Conservation (phyloP, 2,329 filamentous ascomycete genomes). For the Trichocomaceae sp. region DNA sequence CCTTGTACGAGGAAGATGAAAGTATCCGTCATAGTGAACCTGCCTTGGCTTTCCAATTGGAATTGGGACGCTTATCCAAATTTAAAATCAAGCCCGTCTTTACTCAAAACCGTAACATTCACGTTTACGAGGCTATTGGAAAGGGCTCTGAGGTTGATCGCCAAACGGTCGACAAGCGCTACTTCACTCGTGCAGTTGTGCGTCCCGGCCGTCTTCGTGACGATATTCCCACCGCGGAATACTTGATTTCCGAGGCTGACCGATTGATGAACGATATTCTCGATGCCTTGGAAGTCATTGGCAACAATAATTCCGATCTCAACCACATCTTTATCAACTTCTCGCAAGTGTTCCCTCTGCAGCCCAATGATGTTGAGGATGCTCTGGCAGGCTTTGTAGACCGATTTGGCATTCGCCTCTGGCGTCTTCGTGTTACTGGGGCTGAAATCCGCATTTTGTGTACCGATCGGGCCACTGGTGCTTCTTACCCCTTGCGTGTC, state of each 20-base stretch:
- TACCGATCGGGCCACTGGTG: constrained; percentile 77
- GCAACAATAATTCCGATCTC: constrained; percentile 97
- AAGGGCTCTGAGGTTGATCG: constrained; percentile 85
- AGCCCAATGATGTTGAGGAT: constrained; percentile 83
- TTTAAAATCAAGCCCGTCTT: constrained; percentile 98
- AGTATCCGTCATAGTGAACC: constrained; percentile 97
- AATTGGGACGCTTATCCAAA: constrained; percentile 86
- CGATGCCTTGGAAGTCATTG: constrained; percentile 95
- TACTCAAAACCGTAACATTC: constrained; percentile 97
- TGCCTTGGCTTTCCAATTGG: constrained; percentile 95
- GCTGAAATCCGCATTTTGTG: constrained; percentile 98
- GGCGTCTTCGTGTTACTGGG: constrained; percentile 92
- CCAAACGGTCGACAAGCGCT: constrained; percentile 64
- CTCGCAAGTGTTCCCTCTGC: constrained; percentile 87
- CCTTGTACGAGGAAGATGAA: constrained; percentile 79
- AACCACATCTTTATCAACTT: constrained; percentile 99
- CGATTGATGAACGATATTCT: constrained; percentile 96
- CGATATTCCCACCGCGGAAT: constrained; percentile 97
- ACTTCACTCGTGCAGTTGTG: constrained; percentile 95
- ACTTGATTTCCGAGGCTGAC: constrained; percentile 94
- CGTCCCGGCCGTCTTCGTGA: constrained; percentile 89
- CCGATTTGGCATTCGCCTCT: constrained; percentile 87
- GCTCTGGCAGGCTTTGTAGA: constrained; percentile 93
- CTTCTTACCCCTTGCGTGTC: constrained; percentile 85
- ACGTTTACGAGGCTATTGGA: constrained; percentile 94